Conservation (phyloP, 371 early-diverging fungal species). For the Dentiscutata heterogama region DNA sequence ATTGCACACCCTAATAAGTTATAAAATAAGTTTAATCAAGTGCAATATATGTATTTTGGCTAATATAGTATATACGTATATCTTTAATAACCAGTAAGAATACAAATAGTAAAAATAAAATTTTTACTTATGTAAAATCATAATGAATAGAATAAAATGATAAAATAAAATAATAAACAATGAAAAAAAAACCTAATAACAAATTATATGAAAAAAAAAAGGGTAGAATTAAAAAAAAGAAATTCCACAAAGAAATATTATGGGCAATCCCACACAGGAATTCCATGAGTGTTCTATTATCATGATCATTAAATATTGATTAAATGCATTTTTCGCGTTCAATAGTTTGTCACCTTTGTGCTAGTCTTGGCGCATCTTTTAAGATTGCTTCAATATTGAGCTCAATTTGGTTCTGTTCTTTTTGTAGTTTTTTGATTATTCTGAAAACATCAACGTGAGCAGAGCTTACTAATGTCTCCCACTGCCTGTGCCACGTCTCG, state of each 20-base stretch:
- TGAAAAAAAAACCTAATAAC: too few relatives aligned
- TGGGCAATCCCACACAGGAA: not conserved
- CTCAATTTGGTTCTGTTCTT: conserved; percentile 3
- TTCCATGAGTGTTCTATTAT: not conserved
- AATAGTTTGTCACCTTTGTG: not conserved
- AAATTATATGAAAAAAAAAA: too few relatives aligned
- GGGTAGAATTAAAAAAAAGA: not conserved
- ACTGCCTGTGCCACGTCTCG: not conserved
- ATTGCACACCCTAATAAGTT: too few relatives aligned
- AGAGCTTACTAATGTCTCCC: conserved; percentile 5
- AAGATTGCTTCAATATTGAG: conserved; percentile 7
- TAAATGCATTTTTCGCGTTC: not conserved
- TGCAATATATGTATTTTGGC: too few relatives aligned
- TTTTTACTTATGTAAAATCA: too few relatives aligned
- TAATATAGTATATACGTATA: too few relatives aligned
- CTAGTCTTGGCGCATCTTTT: not conserved
- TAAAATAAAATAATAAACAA: too few relatives aligned
- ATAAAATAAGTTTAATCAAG: too few relatives aligned
- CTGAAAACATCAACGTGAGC: not conserved
- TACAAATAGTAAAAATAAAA: too few relatives aligned
- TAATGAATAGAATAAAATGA: too few relatives aligned
- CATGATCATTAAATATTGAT: not conserved
- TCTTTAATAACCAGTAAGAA: too few relatives aligned
- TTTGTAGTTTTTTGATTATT: conserved; percentile 22
- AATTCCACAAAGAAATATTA: conserved; percentile 11